Conservation (phyloP, 2,329 filamentous ascomycete species). For the Fusarium pseudocircinatum region DNA sequence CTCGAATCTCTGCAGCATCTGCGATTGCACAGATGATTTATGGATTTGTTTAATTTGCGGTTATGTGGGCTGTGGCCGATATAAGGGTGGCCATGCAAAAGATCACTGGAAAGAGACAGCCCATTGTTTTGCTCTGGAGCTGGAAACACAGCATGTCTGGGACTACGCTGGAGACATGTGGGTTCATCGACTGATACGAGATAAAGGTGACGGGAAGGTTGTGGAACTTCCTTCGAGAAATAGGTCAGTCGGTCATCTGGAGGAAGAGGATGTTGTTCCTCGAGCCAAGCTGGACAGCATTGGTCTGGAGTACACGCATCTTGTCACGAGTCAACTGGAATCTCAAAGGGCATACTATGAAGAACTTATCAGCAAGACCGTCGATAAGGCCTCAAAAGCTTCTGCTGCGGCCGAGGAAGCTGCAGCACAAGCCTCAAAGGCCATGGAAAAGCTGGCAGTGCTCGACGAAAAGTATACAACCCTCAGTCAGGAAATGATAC, state of each 20-base stretch:
- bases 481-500: conserved; percentile 66
- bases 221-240: conserved; percentile 81
- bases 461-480: conserved; percentile 60
- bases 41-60: conserved; percentile 98
- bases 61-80: conserved; percentile 90
- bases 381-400: conserved; percentile 86
- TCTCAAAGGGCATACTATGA: conserved; percentile 94
- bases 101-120: conserved; percentile 90
- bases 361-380: conserved; percentile 87
- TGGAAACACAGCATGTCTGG: conserved; percentile 95
- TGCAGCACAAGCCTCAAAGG: conserved; percentile 57
- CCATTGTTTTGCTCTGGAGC: conserved; percentile 92
- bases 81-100: conserved; percentile 93
- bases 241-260: conserved; percentile 43
- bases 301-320: conserved; percentile 91
- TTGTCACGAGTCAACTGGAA: conserved; percentile 92
- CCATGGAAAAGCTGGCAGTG: conserved; percentile 58
- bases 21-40: conserved; percentile 81
- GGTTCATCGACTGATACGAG: conserved; percentile 93
- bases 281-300: conserved; percentile 78
- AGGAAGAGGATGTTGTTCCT: conserved; percentile 75
- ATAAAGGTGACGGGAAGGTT: conserved; percentile 91
- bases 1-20: conserved; percentile 81
- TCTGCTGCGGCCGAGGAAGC: conserved; percentile 73
- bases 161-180: conserved; percentile 96